Evolutionary conservation across 305 asterid genomes (phyloP).

Genomic region (Fraxinus albicans): DNA sequence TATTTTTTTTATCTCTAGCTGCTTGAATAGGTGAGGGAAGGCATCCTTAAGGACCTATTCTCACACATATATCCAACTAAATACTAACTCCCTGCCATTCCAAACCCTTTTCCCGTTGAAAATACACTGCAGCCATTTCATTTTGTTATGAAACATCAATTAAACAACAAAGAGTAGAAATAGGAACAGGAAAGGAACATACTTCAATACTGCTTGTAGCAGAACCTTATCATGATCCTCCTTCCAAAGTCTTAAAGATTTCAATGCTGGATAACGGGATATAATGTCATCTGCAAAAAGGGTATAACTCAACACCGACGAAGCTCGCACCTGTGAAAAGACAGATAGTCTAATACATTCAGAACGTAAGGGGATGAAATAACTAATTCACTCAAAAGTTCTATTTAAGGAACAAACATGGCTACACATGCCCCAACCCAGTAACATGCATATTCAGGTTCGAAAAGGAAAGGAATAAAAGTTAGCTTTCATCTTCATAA

Average conservation of each 20-base stretch:
- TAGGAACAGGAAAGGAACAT: conserved; percentile 21
- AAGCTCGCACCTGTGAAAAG: conserved; percentile 58
- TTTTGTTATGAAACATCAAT: conserved; percentile 7
- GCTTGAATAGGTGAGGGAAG: not conserved
- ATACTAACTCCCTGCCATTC: not conserved
- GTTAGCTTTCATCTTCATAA: conserved; percentile 15
- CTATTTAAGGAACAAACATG: not conserved
- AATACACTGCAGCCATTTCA: not conserved
- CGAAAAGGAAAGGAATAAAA: not conserved
- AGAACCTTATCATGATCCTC: conserved; percentile 74
- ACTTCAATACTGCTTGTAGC: conserved; percentile 85
- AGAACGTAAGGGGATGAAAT: not conserved
- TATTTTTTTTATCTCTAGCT: not conserved
- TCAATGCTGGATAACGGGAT: conserved; percentile 71
- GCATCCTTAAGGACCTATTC: not conserved
- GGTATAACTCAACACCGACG: conserved; percentile 41
- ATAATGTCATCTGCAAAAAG: conserved; percentile 70
- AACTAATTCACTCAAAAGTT: not conserved
- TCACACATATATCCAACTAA: not conserved
- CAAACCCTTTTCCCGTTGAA: not conserved
- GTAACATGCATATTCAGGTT: not conserved
- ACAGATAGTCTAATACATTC: not conserved
- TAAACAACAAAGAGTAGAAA: not conserved
- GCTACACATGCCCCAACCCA: not conserved
- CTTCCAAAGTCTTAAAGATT: conserved; percentile 84